phyloP scores from a whole-genome alignment of 129 eudicot genomes.

The Lactuca saligna region DNA sequence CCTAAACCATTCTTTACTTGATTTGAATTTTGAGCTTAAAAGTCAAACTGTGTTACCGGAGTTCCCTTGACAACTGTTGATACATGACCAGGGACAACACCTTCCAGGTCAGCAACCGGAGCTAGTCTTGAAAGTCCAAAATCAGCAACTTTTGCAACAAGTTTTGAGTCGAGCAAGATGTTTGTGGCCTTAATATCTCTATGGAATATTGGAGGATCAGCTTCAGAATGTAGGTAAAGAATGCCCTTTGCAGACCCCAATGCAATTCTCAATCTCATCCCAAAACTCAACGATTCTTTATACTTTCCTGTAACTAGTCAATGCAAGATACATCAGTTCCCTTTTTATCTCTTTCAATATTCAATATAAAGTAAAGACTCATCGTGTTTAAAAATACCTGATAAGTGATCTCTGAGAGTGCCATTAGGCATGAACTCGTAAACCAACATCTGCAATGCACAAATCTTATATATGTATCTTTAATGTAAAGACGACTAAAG shows the following conservation, averaged over 20 bases:
- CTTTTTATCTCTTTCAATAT: too few relatives aligned
- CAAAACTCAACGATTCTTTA: conserved; percentile 63
- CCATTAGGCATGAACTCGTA: conserved; percentile 96
- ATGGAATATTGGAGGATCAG: conserved; percentile 92
- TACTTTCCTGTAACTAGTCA: conserved; percentile 45
- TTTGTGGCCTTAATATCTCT: conserved; percentile 93
- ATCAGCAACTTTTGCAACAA: conserved; percentile 82
- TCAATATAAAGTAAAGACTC: too few relatives aligned
- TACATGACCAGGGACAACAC: conserved; percentile 65
- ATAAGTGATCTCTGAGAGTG: conserved; percentile 78
- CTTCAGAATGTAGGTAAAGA: conserved; percentile 85
- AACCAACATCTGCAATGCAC: conserved; percentile 69
- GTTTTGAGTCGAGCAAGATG: conserved; percentile 64
- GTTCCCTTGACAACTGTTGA: conserved; percentile 95
- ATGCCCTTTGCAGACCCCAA: conserved; percentile 81
- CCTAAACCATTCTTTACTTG: conserved; percentile 4
- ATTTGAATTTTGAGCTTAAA: conserved; percentile 22
- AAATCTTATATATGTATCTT: neutral
- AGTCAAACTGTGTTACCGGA: conserved; percentile 54
- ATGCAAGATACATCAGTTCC: neutral
- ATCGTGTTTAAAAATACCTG: conserved; percentile 43
- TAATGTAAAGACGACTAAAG: neutral
- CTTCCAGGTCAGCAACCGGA: conserved; percentile 78
- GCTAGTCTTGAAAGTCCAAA: conserved; percentile 90
- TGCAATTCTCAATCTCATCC: conserved; percentile 60